These are phyloP conservation scores for Colletotrichum sp. DNA, from an alignment of 2,329 filamentous ascomycete species.

Conservation along the genomic window DNA sequence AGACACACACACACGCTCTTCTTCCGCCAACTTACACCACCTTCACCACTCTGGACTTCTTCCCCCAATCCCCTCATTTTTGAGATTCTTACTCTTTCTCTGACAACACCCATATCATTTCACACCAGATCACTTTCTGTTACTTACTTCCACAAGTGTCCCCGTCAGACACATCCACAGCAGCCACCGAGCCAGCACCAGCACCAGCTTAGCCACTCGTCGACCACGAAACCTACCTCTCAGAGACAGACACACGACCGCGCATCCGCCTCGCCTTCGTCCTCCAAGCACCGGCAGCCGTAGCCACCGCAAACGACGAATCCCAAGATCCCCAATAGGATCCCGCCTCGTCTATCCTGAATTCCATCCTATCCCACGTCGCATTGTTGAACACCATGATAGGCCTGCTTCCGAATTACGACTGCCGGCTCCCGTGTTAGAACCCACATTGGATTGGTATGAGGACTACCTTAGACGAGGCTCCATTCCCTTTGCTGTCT, in stretches of 20 bases:
- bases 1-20: slow-evolving; percentile 6
- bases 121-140: not conserved
- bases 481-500: slow-evolving; percentile 23
- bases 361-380: slow-evolving; percentile 11
- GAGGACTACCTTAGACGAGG: slow-evolving; percentile 16
- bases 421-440: slow-evolving; percentile 22
- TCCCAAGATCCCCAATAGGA: not conserved
- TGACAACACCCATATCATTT: not conserved
- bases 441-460: slow-evolving; percentile 21
- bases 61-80: slow-evolving; percentile 17
- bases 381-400: slow-evolving; percentile 23
- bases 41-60: not conserved
- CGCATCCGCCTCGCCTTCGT: slow-evolving; percentile 2
- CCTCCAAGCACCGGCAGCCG: not conserved
- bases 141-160: slow-evolving; percentile 3
- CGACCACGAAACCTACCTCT: slow-evolving; percentile 1
- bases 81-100: slow-evolving; percentile 8
- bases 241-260: slow-evolving; percentile 6
- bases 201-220: slow-evolving; percentile 6
- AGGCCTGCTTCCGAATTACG: slow-evolving; percentile 13
- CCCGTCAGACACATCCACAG: slow-evolving; percentile 10
- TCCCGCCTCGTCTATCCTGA: not conserved
- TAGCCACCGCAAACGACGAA: not conserved
- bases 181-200: slow-evolving; percentile 13
- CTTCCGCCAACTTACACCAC: not conserved